Evolutionary conservation across 352 stramenopile species (phyloP).

Genomic region (Phytophthora quininea): DNA sequence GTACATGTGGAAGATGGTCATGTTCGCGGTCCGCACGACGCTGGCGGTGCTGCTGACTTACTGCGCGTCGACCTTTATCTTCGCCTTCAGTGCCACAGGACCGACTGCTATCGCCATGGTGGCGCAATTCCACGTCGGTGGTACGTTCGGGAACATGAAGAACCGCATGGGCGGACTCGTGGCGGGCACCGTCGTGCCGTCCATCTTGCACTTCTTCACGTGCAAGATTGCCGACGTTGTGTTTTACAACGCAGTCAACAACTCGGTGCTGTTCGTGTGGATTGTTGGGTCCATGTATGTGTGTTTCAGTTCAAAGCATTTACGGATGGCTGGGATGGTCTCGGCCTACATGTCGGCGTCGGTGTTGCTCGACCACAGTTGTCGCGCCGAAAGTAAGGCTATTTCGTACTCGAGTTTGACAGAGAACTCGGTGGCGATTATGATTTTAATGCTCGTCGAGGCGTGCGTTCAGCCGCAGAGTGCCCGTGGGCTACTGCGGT

Average conservation of each 20-base stretch:
- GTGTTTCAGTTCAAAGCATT: conserved; percentile 64
- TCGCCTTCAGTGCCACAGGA: conserved; percentile 63
- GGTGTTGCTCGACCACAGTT: conserved; percentile 62
- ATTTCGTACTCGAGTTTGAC: conserved; percentile 70
- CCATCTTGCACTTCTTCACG: conserved; percentile 76
- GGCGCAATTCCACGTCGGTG: conserved; percentile 61
- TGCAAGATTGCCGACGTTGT: conserved; percentile 50
- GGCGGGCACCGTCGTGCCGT: conserved; percentile 72
- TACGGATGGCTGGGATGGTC: conserved; percentile 64
- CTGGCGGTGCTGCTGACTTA: conserved; percentile 58
- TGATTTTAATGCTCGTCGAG: conserved; percentile 72
- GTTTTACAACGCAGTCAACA: conserved; percentile 65
- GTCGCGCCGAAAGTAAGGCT: conserved; percentile 25
- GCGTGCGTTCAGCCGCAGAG: conserved; percentile 52
- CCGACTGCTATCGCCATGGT: conserved; percentile 75
- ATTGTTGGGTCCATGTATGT: conserved; percentile 75
- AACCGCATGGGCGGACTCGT: conserved; percentile 73
- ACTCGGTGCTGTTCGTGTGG: conserved; percentile 69
- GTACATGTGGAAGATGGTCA: conserved; percentile 46
- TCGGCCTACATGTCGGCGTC: conserved; percentile 70
- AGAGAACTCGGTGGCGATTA: conserved; percentile 70
- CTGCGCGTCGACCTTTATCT: conserved; percentile 67
- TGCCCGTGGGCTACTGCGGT: conserved; percentile 52
- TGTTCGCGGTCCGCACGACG: conserved; percentile 66
- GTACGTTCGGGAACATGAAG: conserved; percentile 69